Conservation (phyloP, 106 monocot genomes). For the Alisma plantagoaquatica region DNA sequence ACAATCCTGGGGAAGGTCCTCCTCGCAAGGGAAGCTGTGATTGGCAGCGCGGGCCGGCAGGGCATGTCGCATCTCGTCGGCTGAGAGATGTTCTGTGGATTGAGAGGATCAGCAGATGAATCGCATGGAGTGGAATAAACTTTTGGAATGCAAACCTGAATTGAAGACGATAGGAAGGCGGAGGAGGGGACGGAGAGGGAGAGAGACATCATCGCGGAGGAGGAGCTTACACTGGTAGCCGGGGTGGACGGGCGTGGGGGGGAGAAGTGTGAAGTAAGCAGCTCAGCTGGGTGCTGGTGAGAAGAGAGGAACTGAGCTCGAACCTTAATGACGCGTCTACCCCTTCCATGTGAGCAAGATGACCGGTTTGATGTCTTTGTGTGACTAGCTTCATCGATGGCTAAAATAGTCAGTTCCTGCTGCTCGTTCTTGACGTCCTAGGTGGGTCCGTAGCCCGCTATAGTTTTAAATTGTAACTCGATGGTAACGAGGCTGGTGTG, state of each 20-base stretch:
- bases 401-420: too few species aligned
- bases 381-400: too few species aligned
- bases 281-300: neutral
- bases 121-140: neutral
- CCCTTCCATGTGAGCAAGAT: too few species aligned
- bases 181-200: slow-evolving; percentile 10
- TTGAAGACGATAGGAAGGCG: slow-evolving; percentile 2
- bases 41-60: neutral
- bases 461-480: too few species aligned
- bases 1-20: slow-evolving; percentile 13
- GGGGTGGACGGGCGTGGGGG: neutral
- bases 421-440: too few species aligned
- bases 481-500: too few species aligned
- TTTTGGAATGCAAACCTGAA: slow-evolving; percentile 1
- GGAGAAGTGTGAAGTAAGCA: neutral
- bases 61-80: neutral
- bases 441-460: too few species aligned
- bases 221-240: too few species aligned
- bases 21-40: slow-evolving; percentile 3
- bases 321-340: too few species aligned
- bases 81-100: neutral
- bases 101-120: neutral
- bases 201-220: neutral
- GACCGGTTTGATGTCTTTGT: too few species aligned
- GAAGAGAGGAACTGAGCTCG: too few species aligned